Conservation (phyloP, 345 rosid genomes). For the Clausena lansium region DNA sequence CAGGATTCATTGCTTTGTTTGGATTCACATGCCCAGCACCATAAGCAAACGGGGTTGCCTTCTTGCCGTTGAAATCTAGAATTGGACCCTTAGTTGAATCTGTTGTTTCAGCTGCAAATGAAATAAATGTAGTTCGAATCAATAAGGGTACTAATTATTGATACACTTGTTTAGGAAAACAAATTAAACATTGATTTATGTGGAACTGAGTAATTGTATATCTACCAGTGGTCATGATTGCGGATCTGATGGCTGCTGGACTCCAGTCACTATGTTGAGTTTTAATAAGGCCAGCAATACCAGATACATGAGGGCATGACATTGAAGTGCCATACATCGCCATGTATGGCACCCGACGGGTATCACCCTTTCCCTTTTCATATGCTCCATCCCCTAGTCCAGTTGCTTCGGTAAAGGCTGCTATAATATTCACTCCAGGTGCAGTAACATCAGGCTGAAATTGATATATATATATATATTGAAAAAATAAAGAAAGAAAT, state of each 20-base stretch:
- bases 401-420: conserved; percentile 33
- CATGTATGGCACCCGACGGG: conserved; percentile 29
- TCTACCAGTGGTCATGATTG: conserved; percentile 53
- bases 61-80: no score
- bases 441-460: conserved; percentile 61
- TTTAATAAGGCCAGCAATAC: conserved; percentile 50
- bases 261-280: conserved; percentile 48
- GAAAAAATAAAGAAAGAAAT: neutral
- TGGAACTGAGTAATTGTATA: no score
- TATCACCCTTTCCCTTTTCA: conserved; percentile 18
- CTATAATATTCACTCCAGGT: conserved; percentile 49
- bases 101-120: conserved; percentile 28
- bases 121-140: no score
- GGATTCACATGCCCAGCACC: conserved; percentile 9
- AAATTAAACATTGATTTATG: no score
- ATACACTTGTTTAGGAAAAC: no score
- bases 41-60: neutral
- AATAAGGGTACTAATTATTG: no score
- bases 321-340: conserved; percentile 49
- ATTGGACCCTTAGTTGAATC: conserved; percentile 24
- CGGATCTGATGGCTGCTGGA: conserved; percentile 48
- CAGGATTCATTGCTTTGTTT: conserved; percentile 7
- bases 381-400: conserved; percentile 6
- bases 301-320: conserved; percentile 60
- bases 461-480: no score